Percentiles rank a stretch among this genome's conserved stretches.
Conservation (phyloP, 108 stramenopile species). For the Cyclotella sp. region DNA sequence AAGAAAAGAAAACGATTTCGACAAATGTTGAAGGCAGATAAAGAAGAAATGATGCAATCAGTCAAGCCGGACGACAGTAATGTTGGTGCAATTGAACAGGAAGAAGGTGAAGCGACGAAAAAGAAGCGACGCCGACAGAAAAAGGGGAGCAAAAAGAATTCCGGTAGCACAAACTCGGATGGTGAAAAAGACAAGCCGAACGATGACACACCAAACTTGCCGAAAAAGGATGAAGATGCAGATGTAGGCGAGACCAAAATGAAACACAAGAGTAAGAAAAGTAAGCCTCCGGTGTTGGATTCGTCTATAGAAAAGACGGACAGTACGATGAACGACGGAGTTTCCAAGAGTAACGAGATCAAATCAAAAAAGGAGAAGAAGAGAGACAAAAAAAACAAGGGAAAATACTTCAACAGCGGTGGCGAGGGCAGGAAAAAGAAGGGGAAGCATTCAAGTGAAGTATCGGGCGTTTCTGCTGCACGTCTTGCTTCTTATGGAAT, state of each 20-base stretch:
- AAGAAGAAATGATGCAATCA: slow-evolving; percentile 41
- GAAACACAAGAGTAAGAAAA: slow-evolving; percentile 20
- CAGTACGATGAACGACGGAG: too few relatives aligned
- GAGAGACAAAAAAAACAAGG: slow-evolving; percentile 31
- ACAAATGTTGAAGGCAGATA: slow-evolving; percentile 74
- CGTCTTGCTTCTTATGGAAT: slow-evolving; percentile 84
- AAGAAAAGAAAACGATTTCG: slow-evolving; percentile 82
- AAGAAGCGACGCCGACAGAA: slow-evolving; percentile 69
- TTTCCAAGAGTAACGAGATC: neutral
- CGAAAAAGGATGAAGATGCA: slow-evolving; percentile 2
- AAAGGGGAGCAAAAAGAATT: slow-evolving; percentile 43
- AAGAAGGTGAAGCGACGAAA: slow-evolving; percentile 39
- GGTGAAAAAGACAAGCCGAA: neutral
- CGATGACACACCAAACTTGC: neutral
- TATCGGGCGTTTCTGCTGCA: slow-evolving; percentile 72
- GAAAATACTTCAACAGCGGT: slow-evolving; percentile 23
- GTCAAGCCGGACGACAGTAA: slow-evolving; percentile 26
- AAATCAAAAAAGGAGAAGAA: slow-evolving; percentile 9
- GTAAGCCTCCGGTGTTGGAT: neutral
- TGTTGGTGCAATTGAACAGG: slow-evolving; percentile 1
- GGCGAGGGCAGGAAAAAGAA: slow-evolving; percentile 52
- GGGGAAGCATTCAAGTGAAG: slow-evolving; percentile 47
- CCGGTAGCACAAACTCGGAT: neutral
- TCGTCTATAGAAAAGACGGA: neutral
- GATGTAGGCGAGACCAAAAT: slow-evolving; percentile 19